Evolutionary conservation across 805 yeast genomes (phyloP).

Genomic region (Zygosaccharomyces kombuchaensis): DNA sequence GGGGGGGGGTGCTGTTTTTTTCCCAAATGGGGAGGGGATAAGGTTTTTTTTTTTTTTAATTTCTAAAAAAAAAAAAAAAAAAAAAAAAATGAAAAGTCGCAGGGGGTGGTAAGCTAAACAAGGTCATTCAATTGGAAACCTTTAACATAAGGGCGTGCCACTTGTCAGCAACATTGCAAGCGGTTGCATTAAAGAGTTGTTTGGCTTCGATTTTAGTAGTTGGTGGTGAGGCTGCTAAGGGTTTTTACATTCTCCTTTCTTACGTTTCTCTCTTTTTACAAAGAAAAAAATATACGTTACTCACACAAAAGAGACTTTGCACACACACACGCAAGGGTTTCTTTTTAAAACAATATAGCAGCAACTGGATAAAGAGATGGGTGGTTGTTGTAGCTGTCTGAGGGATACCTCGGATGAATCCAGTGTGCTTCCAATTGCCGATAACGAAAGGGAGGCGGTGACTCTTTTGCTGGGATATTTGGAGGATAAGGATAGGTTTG

Average conservation of each 20-base stretch:
- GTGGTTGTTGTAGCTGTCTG: conserved; percentile 49
- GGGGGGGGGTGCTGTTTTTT: no score
- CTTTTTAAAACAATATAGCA: neutral
- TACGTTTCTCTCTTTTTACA: neutral
- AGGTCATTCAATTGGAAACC: neutral
- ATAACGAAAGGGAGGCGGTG: conserved; percentile 95
- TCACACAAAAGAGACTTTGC: neutral
- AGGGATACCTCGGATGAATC: conserved; percentile 38
- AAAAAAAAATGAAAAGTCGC: neutral
- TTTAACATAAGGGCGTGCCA: neutral
- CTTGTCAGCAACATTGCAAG: neutral
- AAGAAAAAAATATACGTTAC: neutral
- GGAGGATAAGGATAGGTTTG: conserved; percentile 70
- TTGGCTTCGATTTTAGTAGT: neutral
- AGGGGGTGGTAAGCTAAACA: neutral
- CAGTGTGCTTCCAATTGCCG: conserved; percentile 76
- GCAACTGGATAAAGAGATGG: conserved; percentile 36
- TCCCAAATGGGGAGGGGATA: no score
- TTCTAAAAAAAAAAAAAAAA: neutral
- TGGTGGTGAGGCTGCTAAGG: conserved; percentile 1
- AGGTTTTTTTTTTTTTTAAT: no score
- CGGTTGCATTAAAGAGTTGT: neutral
- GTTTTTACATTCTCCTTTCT: neutral
- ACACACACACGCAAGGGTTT: neutral
- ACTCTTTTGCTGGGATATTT: conserved; percentile 82